A percentile compares a stretch with the other conserved stretches of the same genome.
Conservation (phyloP, 306 rosid species). For the Castanopsis chinensis region DNA sequence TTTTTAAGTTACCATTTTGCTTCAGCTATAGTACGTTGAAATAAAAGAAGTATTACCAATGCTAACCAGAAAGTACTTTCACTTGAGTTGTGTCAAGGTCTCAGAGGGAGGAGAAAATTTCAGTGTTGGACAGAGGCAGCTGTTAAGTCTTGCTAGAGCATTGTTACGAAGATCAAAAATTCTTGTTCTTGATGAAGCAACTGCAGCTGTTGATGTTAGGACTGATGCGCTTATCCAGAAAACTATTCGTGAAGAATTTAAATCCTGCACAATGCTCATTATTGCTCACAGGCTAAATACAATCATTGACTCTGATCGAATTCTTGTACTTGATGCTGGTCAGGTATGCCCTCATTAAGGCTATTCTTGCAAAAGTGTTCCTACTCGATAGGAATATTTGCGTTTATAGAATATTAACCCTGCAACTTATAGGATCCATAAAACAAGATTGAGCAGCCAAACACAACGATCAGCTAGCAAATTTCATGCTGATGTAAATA, state of each 20-base stretch:
- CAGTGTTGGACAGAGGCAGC: conserved; percentile 93
- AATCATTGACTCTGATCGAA: conserved; percentile 69
- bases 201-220: conserved; percentile 89
- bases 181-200: conserved; percentile 94
- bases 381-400: neutral
- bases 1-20: neutral
- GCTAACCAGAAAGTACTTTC: neutral
- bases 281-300: conserved; percentile 92
- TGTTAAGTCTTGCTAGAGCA: conserved; percentile 84
- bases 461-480: neutral
- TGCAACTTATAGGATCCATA: neutral
- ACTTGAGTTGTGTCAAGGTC: conserved; percentile 48
- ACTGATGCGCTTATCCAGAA: conserved; percentile 87
- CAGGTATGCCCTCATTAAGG: conserved; percentile 41
- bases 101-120: conserved; percentile 88
- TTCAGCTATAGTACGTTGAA: neutral
- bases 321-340: conserved; percentile 76
- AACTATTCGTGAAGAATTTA: conserved; percentile 83
- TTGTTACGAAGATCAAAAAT: conserved; percentile 80
- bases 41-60: neutral
- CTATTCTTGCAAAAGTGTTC: neutral
- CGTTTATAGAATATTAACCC: neutral
- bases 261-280: conserved; percentile 78
- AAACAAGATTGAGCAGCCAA: neutral
- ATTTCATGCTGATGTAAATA: conserved; percentile 9